Base-by-base conservation (phyloP, 805 yeast species). In the Candida stauntonica region DNA sequence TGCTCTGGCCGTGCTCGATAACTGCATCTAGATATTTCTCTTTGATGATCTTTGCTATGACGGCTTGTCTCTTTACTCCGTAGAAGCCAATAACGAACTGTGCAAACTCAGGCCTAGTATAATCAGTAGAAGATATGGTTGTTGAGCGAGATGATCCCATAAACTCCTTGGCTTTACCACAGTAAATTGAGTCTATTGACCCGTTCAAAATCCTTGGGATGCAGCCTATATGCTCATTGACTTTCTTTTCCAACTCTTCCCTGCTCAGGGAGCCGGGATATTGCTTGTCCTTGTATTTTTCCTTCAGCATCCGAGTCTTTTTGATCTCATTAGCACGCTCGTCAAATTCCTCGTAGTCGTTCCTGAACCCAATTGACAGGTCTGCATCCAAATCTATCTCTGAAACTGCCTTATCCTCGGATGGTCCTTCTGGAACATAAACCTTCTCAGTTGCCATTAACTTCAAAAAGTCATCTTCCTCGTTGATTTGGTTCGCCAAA, bases 51-150 rank as follows among this genome's bases (percentile, higher is more conserved):
- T 61, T 52, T 1, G 81, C 70, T 2, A 81, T 66, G 13, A 63
- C 54, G 39, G 69, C 61, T 45, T 81, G 84, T 38, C 89, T 63
- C 44, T 66, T 67, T 24, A 73, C 55, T 0, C 89, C 91, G 44
- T 71, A 70, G 51, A 69, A 82, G 0, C 91, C 89, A 19, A 77
- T 77, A 3, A 63, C 51, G 50, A 72, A 78, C 24, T 56, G 51
- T 13, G 57, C 46, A 59, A 78, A 68, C 15, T 73, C 67, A 8
- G 77, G 50, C 13, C 61, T 63, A 46, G 70, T 62, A 18, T 76
- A 61, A 15, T 55, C 57, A 2, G 34, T 6, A 19, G 60, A 62
- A 0, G 81, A 66, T 45, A 81, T 60, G 1, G 69, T 58, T 4
- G 68, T 61, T 21, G 68, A 61, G 3, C 52, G 46, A 3, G 82